Conservation (phyloP, 805 yeast species). For the Ogataea corticis region DNA sequence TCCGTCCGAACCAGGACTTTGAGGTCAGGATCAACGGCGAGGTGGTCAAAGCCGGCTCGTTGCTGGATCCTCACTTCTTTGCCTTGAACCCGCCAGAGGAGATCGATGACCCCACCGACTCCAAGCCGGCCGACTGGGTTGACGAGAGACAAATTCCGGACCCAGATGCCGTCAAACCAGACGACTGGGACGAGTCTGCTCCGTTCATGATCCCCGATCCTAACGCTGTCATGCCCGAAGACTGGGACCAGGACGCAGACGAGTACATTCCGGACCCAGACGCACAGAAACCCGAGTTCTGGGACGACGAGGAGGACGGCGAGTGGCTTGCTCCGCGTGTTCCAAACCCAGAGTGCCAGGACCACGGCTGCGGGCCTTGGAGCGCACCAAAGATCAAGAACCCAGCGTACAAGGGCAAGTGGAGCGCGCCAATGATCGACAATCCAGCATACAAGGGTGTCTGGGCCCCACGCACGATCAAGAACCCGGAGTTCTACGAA, state of each 20-base stretch:
- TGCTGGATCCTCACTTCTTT: constrained; percentile 56
- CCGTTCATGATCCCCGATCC: constrained; percentile 70
- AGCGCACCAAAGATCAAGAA: constrained; percentile 63
- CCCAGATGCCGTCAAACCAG: constrained; percentile 70
- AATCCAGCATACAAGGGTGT: constrained; percentile 81
- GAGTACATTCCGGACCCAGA: constrained; percentile 66
- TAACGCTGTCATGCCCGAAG: constrained; percentile 63
- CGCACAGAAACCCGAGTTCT: constrained; percentile 66
- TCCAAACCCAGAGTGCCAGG: constrained; percentile 70
- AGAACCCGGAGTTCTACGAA: constrained; percentile 70
- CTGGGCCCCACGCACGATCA: constrained; percentile 67
- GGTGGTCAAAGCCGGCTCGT: constrained; percentile 66
- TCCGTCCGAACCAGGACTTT: constrained; percentile 63
- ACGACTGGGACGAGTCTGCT: constrained; percentile 77
- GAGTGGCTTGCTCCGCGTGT: constrained; percentile 74
- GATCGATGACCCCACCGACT: constrained; percentile 56
- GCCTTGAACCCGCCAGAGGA: constrained; percentile 64
- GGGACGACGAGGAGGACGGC: constrained; percentile 93
- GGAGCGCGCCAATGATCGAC: constrained; percentile 65
- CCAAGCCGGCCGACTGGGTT: constrained; percentile 82
- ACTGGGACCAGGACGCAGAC: constrained; percentile 72
- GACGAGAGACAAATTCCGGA: constrained; percentile 69
- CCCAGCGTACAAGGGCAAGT: constrained; percentile 73
- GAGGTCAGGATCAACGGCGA: constrained; percentile 85
- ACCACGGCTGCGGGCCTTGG: constrained; percentile 84